Percentiles rank a stretch among this genome's conserved stretches.
phyloP scores from a whole-genome alignment of 129 eudicot genomes.

The Saposhnikovia divaricata region DNA sequence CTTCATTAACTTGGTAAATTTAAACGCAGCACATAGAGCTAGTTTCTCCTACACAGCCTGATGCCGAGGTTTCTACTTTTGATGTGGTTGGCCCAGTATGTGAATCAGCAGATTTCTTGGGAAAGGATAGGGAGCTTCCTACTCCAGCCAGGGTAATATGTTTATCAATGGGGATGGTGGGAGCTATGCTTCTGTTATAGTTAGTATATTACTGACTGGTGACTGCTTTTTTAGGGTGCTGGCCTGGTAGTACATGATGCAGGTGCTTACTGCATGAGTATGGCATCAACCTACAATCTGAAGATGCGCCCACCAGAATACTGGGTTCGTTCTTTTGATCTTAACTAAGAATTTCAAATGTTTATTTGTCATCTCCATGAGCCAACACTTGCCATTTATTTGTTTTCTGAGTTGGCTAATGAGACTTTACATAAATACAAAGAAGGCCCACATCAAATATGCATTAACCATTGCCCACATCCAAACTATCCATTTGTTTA shows the following conservation, averaged over 20 bases:
- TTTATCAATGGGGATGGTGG: neutral
- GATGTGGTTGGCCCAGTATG: slow-evolving; percentile 97
- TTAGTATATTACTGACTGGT: neutral
- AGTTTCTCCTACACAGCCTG: slow-evolving; percentile 66
- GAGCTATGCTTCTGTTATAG: neutral
- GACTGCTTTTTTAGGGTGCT: slow-evolving; percentile 44
- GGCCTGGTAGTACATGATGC: slow-evolving; percentile 99
- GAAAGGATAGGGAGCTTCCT: slow-evolving; percentile 85
- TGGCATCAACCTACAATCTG: slow-evolving; percentile 99
- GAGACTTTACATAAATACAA: neutral
- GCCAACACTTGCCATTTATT: neutral
- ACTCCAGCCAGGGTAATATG: slow-evolving; percentile 61
- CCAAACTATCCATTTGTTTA: neutral
- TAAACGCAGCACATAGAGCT: slow-evolving; percentile 81
- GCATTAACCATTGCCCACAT: neutral
- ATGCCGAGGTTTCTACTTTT: slow-evolving; percentile 64
- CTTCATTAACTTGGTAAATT: neutral
- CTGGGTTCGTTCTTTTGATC: slow-evolving; percentile 47
- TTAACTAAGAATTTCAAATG: neutral
- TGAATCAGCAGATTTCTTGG: slow-evolving; percentile 93
- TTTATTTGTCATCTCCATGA: neutral
- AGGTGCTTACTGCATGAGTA: slow-evolving; percentile 99
- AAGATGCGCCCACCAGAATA: slow-evolving; percentile 99
- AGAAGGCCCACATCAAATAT: neutral
- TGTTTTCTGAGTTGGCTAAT: neutral